A percentile compares a stretch with the other conserved stretches of the same genome.
phyloP scores from a whole-genome alignment of 108 stramenopile species.

The Fragilaria crotonensis region DNA sequence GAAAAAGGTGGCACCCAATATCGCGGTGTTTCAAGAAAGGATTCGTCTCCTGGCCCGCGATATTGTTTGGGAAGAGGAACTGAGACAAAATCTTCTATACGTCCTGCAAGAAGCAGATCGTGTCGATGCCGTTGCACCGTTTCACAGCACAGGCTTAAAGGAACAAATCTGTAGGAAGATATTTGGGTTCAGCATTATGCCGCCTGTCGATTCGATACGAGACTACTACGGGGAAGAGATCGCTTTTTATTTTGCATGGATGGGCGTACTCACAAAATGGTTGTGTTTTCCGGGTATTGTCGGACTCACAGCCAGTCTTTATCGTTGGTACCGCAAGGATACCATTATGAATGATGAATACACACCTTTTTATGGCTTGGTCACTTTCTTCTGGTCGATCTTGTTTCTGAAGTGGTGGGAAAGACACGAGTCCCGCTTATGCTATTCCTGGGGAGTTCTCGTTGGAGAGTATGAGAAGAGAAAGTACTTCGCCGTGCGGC shows the following conservation, averaged over 20 bases:
- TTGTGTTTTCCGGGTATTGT: slow-evolving; percentile 32
- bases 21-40: slow-evolving; percentile 1
- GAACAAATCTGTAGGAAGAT: slow-evolving; percentile 29
- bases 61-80: background rate
- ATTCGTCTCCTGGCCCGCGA: slow-evolving; percentile 5
- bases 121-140: slow-evolving; percentile 40
- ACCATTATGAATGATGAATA: slow-evolving; percentile 56
- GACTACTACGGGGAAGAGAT: slow-evolving; percentile 57
- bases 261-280: slow-evolving; percentile 48
- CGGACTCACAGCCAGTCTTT: slow-evolving; percentile 27
- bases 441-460: slow-evolving; percentile 53
- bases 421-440: slow-evolving; percentile 37
- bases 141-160: slow-evolving; percentile 25
- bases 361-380: slow-evolving; percentile 56
- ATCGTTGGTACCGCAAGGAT: slow-evolving; percentile 38
- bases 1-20: background rate
- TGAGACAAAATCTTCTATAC: slow-evolving; percentile 9
- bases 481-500: slow-evolving; percentile 31
- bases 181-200: slow-evolving; percentile 15
- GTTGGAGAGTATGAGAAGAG: slow-evolving; percentile 8
- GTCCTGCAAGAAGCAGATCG: slow-evolving; percentile 26
- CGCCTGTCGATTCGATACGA: slow-evolving; percentile 42
- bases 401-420: slow-evolving; percentile 61
- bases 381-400: slow-evolving; percentile 59
- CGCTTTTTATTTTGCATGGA: slow-evolving; percentile 72